These are phyloP conservation scores for Rhodamnia rubescens DNA, from an alignment of 345 rosid species.

Conservation along the genomic window DNA sequence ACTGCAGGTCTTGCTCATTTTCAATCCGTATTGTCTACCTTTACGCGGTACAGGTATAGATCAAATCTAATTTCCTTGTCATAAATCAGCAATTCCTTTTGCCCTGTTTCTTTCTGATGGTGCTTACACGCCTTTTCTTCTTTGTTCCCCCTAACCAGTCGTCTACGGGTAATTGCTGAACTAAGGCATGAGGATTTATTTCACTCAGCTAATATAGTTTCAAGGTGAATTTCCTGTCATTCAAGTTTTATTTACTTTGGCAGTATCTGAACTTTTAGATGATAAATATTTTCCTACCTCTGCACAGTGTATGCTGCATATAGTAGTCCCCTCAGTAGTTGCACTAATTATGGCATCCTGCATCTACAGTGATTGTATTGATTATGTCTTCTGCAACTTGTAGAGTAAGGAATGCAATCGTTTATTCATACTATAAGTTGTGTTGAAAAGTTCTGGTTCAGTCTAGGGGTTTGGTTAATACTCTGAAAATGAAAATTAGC, in stretches of 20 bases:
- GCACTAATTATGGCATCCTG: not conserved
- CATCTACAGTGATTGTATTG: not conserved
- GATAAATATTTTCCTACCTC: not conserved
- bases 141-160: slow-evolving; percentile 33
- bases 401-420: not conserved
- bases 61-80: not conserved
- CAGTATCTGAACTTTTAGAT: not conserved
- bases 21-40: slow-evolving; percentile 76
- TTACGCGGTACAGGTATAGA: slow-evolving; percentile 79
- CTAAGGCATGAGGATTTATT: slow-evolving; percentile 90
- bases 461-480: not conserved
- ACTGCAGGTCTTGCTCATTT: slow-evolving; percentile 79
- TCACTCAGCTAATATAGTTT: slow-evolving; percentile 96
- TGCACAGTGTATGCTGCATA: not conserved
- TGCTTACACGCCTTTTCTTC: not conserved
- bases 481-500: not conserved
- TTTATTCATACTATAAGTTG: not conserved
- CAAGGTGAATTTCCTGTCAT: slow-evolving; percentile 47
- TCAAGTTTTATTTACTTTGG: not conserved
- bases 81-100: not conserved
- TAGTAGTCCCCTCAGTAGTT: not conserved
- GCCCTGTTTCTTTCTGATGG: not conserved
- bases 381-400: not conserved
- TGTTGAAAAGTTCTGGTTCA: not conserved
- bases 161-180: slow-evolving; percentile 93